Conservation (phyloP, 179 eudicot species). For the Corrigiola litoralis region DNA sequence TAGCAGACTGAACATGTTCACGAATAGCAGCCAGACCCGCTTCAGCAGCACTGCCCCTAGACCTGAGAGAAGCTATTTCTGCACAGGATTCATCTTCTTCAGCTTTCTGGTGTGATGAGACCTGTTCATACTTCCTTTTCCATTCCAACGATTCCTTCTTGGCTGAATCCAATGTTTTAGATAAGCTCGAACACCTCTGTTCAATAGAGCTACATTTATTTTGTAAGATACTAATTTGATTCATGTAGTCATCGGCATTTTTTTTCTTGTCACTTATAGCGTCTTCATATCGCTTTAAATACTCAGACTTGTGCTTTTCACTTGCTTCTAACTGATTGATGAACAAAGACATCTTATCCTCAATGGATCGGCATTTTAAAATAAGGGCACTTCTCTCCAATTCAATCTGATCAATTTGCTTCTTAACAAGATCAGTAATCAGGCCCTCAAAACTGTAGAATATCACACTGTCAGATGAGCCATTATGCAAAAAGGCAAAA, state of each 20-base stretch:
- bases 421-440: slow-evolving; percentile 69
- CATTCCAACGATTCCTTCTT: slow-evolving; percentile 68
- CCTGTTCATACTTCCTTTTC: slow-evolving; percentile 75
- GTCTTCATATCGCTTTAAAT: slow-evolving; percentile 82
- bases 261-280: slow-evolving; percentile 82
- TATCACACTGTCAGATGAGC: slow-evolving; percentile 14
- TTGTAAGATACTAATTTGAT: slow-evolving; percentile 61
- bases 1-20: slow-evolving; percentile 84
- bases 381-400: slow-evolving; percentile 66
- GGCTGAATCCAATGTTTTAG: slow-evolving; percentile 54
- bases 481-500: not conserved
- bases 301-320: slow-evolving; percentile 83
- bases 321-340: slow-evolving; percentile 91
- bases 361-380: slow-evolving; percentile 70
- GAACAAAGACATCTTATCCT: slow-evolving; percentile 69
- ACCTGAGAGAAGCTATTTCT: slow-evolving; percentile 64
- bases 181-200: slow-evolving; percentile 64
- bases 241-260: slow-evolving; percentile 72
- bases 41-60: slow-evolving; percentile 83
- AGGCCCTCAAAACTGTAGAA: slow-evolving; percentile 81
- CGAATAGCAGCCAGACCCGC: slow-evolving; percentile 87
- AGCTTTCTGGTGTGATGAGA: slow-evolving; percentile 61
- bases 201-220: slow-evolving; percentile 69
- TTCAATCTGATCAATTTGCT: slow-evolving; percentile 72
- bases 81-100: slow-evolving; percentile 65